These are phyloP conservation scores for Eucalyptus polybractea DNA, from an alignment of 345 rosid species.

Conservation along the genomic window DNA sequence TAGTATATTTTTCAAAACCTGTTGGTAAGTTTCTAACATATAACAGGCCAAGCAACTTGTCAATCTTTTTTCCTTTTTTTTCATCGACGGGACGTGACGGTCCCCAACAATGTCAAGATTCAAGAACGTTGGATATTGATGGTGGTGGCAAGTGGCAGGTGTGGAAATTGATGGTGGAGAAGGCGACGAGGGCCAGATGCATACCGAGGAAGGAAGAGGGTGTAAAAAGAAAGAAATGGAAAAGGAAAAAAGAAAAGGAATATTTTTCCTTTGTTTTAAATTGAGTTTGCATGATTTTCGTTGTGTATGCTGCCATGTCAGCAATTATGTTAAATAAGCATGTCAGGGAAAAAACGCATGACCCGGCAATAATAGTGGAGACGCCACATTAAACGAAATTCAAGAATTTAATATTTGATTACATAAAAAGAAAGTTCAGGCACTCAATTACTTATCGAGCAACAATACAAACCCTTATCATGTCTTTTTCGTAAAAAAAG, in stretches of 20 bases:
- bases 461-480: too few species aligned
- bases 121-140: too few species aligned
- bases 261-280: background rate
- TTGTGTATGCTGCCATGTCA: background rate
- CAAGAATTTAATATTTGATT: background rate
- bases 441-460: background rate
- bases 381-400: background rate
- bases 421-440: background rate
- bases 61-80: background rate
- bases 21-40: background rate
- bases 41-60: background rate
- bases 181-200: background rate
- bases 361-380: background rate
- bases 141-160: background rate
- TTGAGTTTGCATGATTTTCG: background rate
- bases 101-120: too few species aligned
- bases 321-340: background rate
- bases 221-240: background rate
- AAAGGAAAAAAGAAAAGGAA: background rate
- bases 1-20: background rate
- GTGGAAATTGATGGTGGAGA: background rate
- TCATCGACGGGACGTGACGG: background rate
- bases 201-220: background rate
- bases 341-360: background rate
- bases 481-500: rapidly evolving